phyloP scores from a whole-genome alignment of 1,139 yeast species.

The Candida dubliniensis region DNA sequence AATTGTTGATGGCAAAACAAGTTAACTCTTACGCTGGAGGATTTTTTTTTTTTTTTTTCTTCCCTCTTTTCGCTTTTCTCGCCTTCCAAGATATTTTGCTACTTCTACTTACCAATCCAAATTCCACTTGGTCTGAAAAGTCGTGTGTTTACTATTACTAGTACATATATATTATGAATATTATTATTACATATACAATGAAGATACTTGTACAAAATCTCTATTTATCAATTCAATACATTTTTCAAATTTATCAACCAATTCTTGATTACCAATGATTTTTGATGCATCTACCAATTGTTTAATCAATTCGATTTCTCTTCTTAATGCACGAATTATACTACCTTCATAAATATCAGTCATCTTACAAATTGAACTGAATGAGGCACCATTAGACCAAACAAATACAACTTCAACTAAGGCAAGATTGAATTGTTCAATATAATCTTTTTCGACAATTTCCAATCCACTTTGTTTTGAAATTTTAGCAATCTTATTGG shows the following conservation, averaged over 20 bases:
- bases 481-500: slow-evolving; percentile 82
- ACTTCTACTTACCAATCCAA: neutral
- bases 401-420: slow-evolving; percentile 95
- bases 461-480: slow-evolving; percentile 89
- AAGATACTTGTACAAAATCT: slow-evolving; percentile 95
- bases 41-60: neutral
- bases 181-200: slow-evolving; percentile 66
- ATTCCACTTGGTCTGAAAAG: neutral
- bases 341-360: slow-evolving; percentile 98
- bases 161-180: neutral
- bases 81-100: neutral
- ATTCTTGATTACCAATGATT: slow-evolving; percentile 84
- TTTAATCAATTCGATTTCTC: slow-evolving; percentile 88
- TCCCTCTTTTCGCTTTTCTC: neutral
- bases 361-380: slow-evolving; percentile 97
- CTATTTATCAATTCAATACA: slow-evolving; percentile 86
- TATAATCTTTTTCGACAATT: slow-evolving; percentile 85
- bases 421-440: slow-evolving; percentile 86
- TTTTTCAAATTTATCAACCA: slow-evolving; percentile 86
- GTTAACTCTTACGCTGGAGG: slow-evolving; percentile 41
- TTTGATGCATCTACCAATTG: slow-evolving; percentile 90
- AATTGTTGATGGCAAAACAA: slow-evolving; percentile 53
- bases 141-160: neutral
- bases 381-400: slow-evolving; percentile 96
- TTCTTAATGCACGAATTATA: slow-evolving; percentile 86